These are phyloP conservation scores for Hevea brasiliensis DNA, from an alignment of 345 rosid genomes.

Conservation along the genomic window DNA sequence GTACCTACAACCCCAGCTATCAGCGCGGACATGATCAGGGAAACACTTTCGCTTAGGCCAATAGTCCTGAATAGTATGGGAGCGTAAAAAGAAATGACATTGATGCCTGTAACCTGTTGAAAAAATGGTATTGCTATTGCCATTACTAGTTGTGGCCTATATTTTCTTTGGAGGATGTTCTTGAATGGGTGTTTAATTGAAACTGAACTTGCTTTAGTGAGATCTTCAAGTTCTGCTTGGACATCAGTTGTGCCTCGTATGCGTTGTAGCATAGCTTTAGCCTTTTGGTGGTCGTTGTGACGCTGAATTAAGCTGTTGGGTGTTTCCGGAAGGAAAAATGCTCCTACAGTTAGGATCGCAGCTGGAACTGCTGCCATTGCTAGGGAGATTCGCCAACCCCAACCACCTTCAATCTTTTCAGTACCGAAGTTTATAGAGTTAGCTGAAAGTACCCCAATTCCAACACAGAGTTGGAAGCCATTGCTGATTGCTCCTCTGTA, in stretches of 20 bases:
- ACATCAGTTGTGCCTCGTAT: constrained; percentile 60
- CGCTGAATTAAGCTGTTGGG: constrained; percentile 67
- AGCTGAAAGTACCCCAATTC: constrained; percentile 58
- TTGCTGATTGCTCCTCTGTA: constrained; percentile 76
- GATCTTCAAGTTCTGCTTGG: constrained; percentile 60
- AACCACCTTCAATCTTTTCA: constrained; percentile 56
- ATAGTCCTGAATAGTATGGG: constrained; percentile 68
- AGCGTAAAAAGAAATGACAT: constrained; percentile 67
- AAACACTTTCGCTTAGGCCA: constrained; percentile 60
- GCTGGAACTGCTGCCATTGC: constrained; percentile 72
- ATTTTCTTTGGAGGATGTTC: constrained; percentile 42
- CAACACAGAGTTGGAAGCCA: constrained; percentile 65
- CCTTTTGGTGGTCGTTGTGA: constrained; percentile 33
- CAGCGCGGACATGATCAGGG: constrained; percentile 50
- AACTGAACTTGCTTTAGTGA: constrained; percentile 42
- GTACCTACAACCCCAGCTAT: constrained; percentile 52
- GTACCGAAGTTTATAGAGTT: constrained; percentile 61
- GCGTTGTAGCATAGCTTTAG: constrained; percentile 48
- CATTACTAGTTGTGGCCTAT: constrained; percentile 73
- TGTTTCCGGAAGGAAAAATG: constrained; percentile 69
- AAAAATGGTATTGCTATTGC: constrained; percentile 68
- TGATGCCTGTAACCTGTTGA: constrained; percentile 75
- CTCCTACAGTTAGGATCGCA: constrained; percentile 53
- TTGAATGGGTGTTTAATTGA: constrained; percentile 38
- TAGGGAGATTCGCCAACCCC: constrained; percentile 78